These are phyloP conservation scores for Mortierella alpina DNA, from an alignment of 192 early-diverging fungal genomes.

Conservation along the genomic window DNA sequence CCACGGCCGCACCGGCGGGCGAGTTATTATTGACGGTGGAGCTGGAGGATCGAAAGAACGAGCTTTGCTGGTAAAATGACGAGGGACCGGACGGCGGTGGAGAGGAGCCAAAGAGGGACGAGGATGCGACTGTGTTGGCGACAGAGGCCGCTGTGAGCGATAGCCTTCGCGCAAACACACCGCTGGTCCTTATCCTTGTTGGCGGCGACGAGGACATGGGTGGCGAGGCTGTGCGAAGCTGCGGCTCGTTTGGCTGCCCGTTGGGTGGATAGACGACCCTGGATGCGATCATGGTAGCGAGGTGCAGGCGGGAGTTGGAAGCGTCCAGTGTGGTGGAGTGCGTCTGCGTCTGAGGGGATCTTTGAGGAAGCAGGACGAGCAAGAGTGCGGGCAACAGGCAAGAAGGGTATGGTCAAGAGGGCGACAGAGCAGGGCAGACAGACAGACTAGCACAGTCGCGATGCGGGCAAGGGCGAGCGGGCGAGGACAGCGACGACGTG, in stretches of 20 bases:
- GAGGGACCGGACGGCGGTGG: constrained; percentile 26
- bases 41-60: constrained; percentile 47
- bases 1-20: neutral
- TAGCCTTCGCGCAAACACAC: constrained; percentile 35
- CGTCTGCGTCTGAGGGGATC: neutral
- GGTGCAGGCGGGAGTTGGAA: neutral
- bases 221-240: constrained; percentile 24
- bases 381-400: too few species aligned
- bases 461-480: neutral
- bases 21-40: constrained; percentile 5
- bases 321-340: neutral
- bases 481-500: neutral
- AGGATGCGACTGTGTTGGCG: constrained; percentile 38
- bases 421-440: neutral
- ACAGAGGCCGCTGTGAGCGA: constrained; percentile 49
- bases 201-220: constrained; percentile 31
- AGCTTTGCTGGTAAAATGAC: constrained; percentile 45
- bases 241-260: constrained; percentile 12
- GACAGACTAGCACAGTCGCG: neutral
- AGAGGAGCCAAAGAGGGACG: constrained; percentile 45
- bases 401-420: too few species aligned
- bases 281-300: constrained; percentile 28
- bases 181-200: constrained; percentile 48
- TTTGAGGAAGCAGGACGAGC: too few species aligned
- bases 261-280: constrained; percentile 32